Base-by-base conservation (phyloP, 225 moss, liverwort and hornwort genomes). In the Polytrichum formosum region DNA sequence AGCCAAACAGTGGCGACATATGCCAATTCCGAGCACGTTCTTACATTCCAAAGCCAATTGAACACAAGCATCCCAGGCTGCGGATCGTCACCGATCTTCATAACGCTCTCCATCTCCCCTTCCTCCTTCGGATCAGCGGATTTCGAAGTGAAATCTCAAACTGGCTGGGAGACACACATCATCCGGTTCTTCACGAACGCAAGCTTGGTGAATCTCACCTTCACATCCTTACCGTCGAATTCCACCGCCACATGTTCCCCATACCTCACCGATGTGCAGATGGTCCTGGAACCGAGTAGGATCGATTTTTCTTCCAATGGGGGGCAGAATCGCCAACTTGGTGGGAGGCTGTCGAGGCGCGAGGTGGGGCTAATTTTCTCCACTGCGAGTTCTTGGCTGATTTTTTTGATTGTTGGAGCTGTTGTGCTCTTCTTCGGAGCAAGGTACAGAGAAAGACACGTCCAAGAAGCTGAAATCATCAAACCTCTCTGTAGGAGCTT, bases 1-100 rank as follows among this genome's bases (percentile, higher is more conserved):
- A 63, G 26, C 18, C 63, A 63, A 63, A 26, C 27, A 26, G 63
- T 63, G 63, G 25, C 63, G 25, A 28, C 63, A 23, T 63, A 63
- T 26, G 18, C 23, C 9, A 26, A 26, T 18, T 17, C 23, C 5
- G 13, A 25, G 5, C 63, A 63, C 27, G 27, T 26, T 18, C 27
- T 63, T 8, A 63, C 26, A 18, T 63, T 63, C 27, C 63, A 26
- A 28, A 26, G 25, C 18, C 18, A 23, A 6, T 59, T 59, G 63
- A 26, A 26, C 18, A 6, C 23, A 13, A 63, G 27, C 63, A 63
- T 63, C 22, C 0, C 10, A 23, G 26, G 26, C 25, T 25, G 26
- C 63, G 63, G 26, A 27, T 23, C 63, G 27, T 17, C 63, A 46
- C 26, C 27, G 63, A 26, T 63, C 26, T 23, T 28, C 6, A 63